Evolutionary conservation across 2,329 filamentous ascomycete species (phyloP).

Genomic region (Periconia sp.): DNA sequence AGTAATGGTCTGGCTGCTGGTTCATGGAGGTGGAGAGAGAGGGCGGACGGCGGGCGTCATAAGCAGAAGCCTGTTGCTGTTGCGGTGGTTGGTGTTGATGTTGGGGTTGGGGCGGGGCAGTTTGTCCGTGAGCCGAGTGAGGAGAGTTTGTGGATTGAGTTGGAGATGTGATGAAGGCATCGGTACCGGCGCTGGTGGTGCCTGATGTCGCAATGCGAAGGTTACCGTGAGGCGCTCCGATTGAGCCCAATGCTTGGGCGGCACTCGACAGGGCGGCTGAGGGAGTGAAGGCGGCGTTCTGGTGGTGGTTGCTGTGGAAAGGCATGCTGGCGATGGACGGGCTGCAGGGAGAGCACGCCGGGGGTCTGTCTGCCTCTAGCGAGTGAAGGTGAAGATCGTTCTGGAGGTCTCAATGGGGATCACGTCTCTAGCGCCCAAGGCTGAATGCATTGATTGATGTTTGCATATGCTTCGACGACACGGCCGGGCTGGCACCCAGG

Average conservation of each 20-base stretch:
- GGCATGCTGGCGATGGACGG: constrained; percentile 28
- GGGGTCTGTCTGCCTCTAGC: too few species aligned
- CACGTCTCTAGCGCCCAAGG: too few species aligned
- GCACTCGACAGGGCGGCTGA: constrained; percentile 50
- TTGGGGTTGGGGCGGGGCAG: constrained; percentile 27
- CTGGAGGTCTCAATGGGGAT: too few species aligned
- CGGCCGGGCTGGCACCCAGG: too few species aligned
- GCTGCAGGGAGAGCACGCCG: too few species aligned
- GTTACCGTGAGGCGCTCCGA: constrained; percentile 48
- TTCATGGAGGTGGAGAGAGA: constrained; percentile 31
- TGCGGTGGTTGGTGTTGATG: constrained; percentile 29
- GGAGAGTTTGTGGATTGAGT: constrained; percentile 11
- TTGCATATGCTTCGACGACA: too few species aligned
- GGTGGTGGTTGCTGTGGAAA: constrained; percentile 40
- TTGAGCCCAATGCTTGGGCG: constrained; percentile 50
- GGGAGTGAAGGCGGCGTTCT: constrained; percentile 34
- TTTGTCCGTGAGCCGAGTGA: constrained; percentile 12
- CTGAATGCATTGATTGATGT: too few species aligned
- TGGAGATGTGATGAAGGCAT: constrained; percentile 40
- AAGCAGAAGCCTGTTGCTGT: constrained; percentile 3
- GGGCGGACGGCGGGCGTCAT: neutral
- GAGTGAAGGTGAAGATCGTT: too few species aligned
- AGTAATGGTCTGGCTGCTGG: constrained; percentile 51
- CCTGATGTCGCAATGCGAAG: constrained; percentile 43
- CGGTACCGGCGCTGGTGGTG: constrained; percentile 47